phyloP scores from a whole-genome alignment of 352 stramenopile species.

The Phytophthora macrochlamydospora region DNA sequence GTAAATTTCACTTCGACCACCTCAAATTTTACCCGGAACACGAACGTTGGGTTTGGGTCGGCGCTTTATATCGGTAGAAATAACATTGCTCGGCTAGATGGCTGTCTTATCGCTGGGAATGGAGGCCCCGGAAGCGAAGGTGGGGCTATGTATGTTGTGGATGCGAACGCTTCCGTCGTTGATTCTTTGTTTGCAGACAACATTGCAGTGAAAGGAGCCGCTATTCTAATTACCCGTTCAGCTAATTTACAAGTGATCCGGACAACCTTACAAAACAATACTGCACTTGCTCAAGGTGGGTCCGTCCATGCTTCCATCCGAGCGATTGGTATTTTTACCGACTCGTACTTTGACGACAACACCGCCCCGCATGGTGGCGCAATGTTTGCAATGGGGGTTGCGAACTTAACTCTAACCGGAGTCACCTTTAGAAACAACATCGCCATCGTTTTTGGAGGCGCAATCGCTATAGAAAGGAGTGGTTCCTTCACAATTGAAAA shows the following conservation, averaged over 20 bases:
- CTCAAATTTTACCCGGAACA: conserved; percentile 47
- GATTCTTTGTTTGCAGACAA: conserved; percentile 48
- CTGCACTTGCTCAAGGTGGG: conserved; percentile 36
- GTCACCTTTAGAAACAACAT: conserved; percentile 28
- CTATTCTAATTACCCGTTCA: conserved; percentile 54
- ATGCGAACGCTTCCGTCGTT: conserved; percentile 41
- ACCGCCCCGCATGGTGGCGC: conserved; percentile 49
- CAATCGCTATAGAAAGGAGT: conserved; percentile 36
- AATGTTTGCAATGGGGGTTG: conserved; percentile 48
- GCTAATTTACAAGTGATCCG: conserved; percentile 35
- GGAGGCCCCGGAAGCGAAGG: conserved; percentile 45
- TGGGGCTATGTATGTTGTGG: conserved; percentile 49
- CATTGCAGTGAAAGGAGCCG: conserved; percentile 40
- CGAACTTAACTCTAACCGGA: conserved; percentile 25
- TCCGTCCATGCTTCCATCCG: conserved; percentile 56
- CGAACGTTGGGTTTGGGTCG: conserved; percentile 56
- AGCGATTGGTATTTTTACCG: conserved; percentile 35
- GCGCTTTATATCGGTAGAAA: conserved; percentile 62
- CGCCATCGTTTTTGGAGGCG: conserved; percentile 53
- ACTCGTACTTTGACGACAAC: conserved; percentile 45
- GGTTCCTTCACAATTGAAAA: conserved; percentile 20
- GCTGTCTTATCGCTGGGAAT: conserved; percentile 37
- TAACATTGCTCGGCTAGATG: conserved; percentile 33
- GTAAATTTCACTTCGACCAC: conserved; percentile 27
- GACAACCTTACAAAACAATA: conserved; percentile 45